Base-by-base conservation (phyloP, 805 yeast genomes). In the Saccharomycopsis sp. region DNA sequence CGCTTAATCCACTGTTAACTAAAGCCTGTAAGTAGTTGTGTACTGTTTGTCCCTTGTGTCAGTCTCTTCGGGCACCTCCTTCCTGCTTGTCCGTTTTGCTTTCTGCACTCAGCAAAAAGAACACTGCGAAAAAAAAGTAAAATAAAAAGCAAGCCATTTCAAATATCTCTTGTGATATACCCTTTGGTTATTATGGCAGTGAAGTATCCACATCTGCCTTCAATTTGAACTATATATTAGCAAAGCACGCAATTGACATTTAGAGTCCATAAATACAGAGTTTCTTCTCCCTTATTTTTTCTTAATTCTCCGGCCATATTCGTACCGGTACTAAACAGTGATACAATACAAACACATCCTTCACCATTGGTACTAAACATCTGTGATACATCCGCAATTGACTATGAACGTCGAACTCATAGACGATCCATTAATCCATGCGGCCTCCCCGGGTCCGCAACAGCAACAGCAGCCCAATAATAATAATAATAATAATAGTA, bases 81-180 rank as follows among this genome's bases (percentile, higher is more conserved):
- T n/a, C n/a, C n/a, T n/a, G 38, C 38, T 29, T 29, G 38, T 29
- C 38, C 12, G 38, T 29, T 29, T 29, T 29, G 12, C 38, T 29
- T 29, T 29, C 9, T 5, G 38, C 38, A 29, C 38, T 29, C 38
- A 29, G 38, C 38, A 29, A 44, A 44, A 44, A 44, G 22, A 44
- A 44, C 22, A 44, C 19, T 5, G 12, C 49, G 22, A 17, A 44
- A 44, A 44, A 44, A 44, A 44, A 44, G 19, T 44, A 17, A n/a
- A 44, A 17, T 44, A 17, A 44, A 44, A 44, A 44, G 49, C 49
- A 44, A 44, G 49, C 49, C 49, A 44, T 44, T 44, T 7, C 19
- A 44, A 44, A 17, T 44, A 8, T 44, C 49, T 44, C 38, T 29
- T 29, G 38, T 29, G 38, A 29, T 29, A 29, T 5, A 29, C 12